Evolutionary conservation across 495 filamentous ascomycete genomes (phyloP), one percentile per base, ranked within the genome.

Genomic region (Cercophora newfieldiana): DNA sequence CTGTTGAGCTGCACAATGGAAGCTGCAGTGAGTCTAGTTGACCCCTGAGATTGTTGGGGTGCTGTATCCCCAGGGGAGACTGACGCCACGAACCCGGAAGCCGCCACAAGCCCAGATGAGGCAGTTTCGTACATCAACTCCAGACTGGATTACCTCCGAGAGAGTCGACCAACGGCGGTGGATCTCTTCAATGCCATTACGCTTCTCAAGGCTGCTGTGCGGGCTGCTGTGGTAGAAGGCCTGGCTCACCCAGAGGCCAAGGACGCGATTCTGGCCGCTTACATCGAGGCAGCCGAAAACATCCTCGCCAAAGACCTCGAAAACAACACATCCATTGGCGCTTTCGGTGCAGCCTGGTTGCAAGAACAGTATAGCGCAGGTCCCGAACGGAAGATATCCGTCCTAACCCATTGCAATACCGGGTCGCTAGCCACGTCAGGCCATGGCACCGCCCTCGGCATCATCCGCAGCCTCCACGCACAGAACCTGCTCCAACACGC

Each of bases 391-490:
- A 82, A 81, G 72, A 82, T 88, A 19, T 89, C 88, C 10, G 88
- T 98, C 30, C 75, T 99, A 67, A 99, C 95, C 24, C 95, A 99
- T 78, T 99, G 95, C 79, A 99, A 99, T 75, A 98, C 95, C 2
- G 96, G 95, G 86, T 96, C 93, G 49, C 88, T 99, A 54, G 95
- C 95, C 48, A 99, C 95, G 18, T 94, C 95, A 16, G 95, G 95
- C 63, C 96, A 97, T 75, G 95, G 95, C 61, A 99, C 95, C 37
- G 95, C 95, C 1, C 81, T 99, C 8, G 95, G 95, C 12, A 94
- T 99, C 63, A 90, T 99, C 70, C 92, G 95, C 65, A 89, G 88
- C n/a, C 80, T 98, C 31, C 84, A 93, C 70, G 74, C 86, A 3
- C 83, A 81, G 50, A 80, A 82, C 16, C 77, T 82, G 3, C 82